phyloP scores from a whole-genome alignment of 208 protist species.

The Porcisia deanei region DNA sequence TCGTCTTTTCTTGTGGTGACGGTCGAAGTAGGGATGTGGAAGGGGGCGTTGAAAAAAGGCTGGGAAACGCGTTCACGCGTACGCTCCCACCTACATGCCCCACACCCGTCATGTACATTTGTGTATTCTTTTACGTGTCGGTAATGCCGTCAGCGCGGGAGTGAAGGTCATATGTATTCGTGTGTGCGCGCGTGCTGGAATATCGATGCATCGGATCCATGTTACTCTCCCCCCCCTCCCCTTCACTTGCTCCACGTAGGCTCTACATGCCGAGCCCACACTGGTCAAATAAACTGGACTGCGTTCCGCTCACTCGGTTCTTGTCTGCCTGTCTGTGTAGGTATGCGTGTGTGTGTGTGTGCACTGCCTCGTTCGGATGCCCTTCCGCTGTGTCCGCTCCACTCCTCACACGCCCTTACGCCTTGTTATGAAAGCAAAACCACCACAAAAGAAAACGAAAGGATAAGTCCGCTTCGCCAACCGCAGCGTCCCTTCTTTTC shows the following conservation, averaged over 20 bases:
- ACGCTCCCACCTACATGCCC: background rate
- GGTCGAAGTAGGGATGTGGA: background rate
- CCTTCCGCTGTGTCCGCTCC: background rate
- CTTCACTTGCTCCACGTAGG: background rate
- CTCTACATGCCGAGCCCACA: background rate
- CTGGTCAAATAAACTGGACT: too few relatives aligned
- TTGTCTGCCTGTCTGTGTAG: background rate
- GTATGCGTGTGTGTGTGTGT: background rate
- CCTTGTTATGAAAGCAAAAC: too few relatives aligned
- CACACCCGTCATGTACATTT: background rate
- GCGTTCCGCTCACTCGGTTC: background rate
- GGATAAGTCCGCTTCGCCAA: too few relatives aligned
- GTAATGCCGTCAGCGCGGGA: background rate
- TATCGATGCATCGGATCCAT: background rate
- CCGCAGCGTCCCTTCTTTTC: too few relatives aligned
- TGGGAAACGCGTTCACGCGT: background rate
- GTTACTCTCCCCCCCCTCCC: background rate
- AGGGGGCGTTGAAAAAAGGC: background rate
- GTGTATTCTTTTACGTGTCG: background rate
- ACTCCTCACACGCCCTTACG: too few relatives aligned
- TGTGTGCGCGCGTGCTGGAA: background rate
- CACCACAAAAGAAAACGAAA: too few relatives aligned
- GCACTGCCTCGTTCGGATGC: background rate
- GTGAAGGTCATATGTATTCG: background rate
- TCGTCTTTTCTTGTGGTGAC: background rate